Evolutionary conservation across 2,329 filamentous ascomycete genomes (phyloP), one percentile per base, ranked within the genome.

Genomic region (Hysterium pulicare): DNA sequence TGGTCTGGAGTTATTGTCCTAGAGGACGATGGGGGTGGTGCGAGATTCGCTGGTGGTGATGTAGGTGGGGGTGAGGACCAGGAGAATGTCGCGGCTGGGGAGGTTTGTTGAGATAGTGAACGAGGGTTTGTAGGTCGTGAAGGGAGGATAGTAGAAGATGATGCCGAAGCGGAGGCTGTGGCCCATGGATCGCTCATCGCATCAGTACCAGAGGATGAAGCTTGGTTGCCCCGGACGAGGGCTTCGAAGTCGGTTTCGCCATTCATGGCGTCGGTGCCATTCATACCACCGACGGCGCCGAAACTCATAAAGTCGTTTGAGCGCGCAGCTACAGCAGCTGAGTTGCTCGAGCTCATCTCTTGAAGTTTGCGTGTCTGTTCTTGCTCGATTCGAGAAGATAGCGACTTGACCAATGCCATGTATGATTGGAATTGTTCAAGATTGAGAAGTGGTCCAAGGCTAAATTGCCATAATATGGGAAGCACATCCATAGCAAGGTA

Each of bases 401-500:
- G 71, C 0, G 71, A 77, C 63, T 88, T 94, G 67, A 97, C 94
- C 34, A 95, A 75, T 4, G 82, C 74, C 89, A 97, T 96, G 64
- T 94, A 97, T 0, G 79, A 74, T 61, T 90, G 86, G 61, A 98
- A 98, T 62, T 76, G 91, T 46, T 84, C 77, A 6, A 97, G 75
- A 56, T 95, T 85, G 4, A 98, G 79, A 22, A 98, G 71, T 1
- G 93, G 93, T 0, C 93, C 93, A 3, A 98, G 74, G 58, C 85
- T 89, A 81, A 97, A 96, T 51, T 71, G 81, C 93, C 93, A 98
- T 1, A 98, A 72, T 8, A 94, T 80, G 0, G 93, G 93, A 9
- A 98, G 72, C 13, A 95, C 82, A 42, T 97, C 91, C 71, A 93
- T 83, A 10, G 93, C 93, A 17, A 96, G 80, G 60, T 95, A 97